Base-by-base conservation (phyloP, 2,329 filamentous ascomycete genomes). In the Dryadomyces quercivorus region DNA sequence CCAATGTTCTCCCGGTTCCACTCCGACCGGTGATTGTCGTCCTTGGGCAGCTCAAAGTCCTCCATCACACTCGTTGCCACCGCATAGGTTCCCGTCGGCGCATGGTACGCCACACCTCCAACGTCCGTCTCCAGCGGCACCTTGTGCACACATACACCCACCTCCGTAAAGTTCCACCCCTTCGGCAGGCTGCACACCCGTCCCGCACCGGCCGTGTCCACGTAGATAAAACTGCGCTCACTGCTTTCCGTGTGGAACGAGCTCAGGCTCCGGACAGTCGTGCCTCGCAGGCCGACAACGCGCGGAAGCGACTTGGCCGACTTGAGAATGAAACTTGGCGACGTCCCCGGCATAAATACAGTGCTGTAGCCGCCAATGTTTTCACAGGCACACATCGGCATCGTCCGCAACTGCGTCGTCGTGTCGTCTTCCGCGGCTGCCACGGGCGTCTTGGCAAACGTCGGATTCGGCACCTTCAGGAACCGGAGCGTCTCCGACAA, bases 41-140 rank as follows among this genome's bases (percentile, higher is more conserved):
- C 89, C 53, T 87, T 87, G 1, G 89, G 88, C 21, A 96, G 76
- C 66, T 89, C 86, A 64, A 95, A 97, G 3, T 83, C 80, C 50
- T 84, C 81, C 26, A 69, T 64, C 8, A 74, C 72, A 58, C 82
- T 85, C 55, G 87, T 91, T 4, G 82, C 88, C 16, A 92, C 72
- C 2, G 89, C 81, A 63, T 95, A 96, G 0, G 85, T 81, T 21
- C 82, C 80, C 45, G 85, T 85, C 0, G 82, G 79, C 2, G 83
- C 73, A 63, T 95, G 91, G 64, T 91, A 95, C 1, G 86, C 77
- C 16, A 97, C 70, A 2, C 82, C 79, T 58, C 85, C 78, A 12
- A 91, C 75, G 56, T 94, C 86, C 53, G 84, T 74, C 16, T 78
- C 79, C 20, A 97, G 66, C 0, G 78, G 72, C 7, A 94, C 72